Evolutionary conservation across 352 stramenopile species (phyloP), one percentile per base, ranked within the genome.

Genomic region (Pythium myriotylum): DNA sequence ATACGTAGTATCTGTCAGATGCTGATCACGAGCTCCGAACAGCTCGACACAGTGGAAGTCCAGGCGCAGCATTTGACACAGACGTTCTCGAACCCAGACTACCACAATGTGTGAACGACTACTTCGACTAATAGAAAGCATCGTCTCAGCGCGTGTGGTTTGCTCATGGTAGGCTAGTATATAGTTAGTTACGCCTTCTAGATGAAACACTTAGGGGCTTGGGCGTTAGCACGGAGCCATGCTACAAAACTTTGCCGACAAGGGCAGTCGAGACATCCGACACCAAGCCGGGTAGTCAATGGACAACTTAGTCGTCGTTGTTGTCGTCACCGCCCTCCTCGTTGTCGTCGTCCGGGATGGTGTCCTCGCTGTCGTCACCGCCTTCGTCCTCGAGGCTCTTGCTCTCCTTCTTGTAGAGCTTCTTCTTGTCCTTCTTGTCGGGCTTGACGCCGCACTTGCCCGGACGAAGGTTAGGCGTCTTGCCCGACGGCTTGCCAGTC

Each of bases 1-100:
- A n/a, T n/a, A n/a, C n/a, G n/a, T n/a, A n/a, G n/a, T n/a, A n/a
- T n/a, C n/a, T n/a, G n/a, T n/a, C n/a, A n/a, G n/a, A 10, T 10
- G 13, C 19, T 46, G 32, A 47, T 14, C 12, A 17, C 10, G 5
- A 10, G 5, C 29, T 35, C 5, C 29, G 5, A 14, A 24, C 54
- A 92, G 76, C 59, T 92, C 29, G 83, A 92, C 53, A 92, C 83
- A 2, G 77, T 92, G 37, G 46, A 86, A 58, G 76, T 92, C 41
- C 83, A 92, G 57, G 81, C 81, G 13, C 54, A 84, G 52, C 83
- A 92, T 54, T 65, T 90, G 41, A 62, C 67, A 6, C 65, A 56
- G 19, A 84, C 78, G 7, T 91, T 89, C 53, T 86, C 83, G 6
- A 81, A 76, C 54, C 81, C 81, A 3, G 62, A 86, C 54, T 92